Evolutionary conservation across 1,284 basidiomycete genomes (phyloP), one percentile per base, ranked within the genome.

Genomic region (Ceratobasidium theobromae): DNA sequence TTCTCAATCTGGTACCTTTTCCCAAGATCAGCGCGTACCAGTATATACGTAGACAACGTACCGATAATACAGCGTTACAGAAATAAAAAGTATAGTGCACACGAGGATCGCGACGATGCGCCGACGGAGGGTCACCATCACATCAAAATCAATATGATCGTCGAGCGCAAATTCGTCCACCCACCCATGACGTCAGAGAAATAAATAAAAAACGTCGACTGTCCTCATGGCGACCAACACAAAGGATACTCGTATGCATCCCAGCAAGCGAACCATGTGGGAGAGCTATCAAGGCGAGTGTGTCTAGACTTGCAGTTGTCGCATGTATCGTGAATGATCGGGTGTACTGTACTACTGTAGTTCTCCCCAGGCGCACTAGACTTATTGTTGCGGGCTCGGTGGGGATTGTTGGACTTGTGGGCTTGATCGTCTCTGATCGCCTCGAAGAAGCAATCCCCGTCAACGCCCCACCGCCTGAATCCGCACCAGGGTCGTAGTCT

Each of bases 271-370:
- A 11, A 27, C 58, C 2, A 62, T 62, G 58, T 62, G 58, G 58
- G 58, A 62, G 46, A 62, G 58, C 25, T 62, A 62, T 40, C 58
- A 62, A 48, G 30, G 55, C 35, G 9, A 51, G 58, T 16, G 30
- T 4, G 30, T 3, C 18, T 11, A n/a, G n/a, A 30, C 27, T 21
- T 4, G 9, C 8, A 8, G 8, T 38, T 16, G 9, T 38, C 35
- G 35, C 35, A 38, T 38, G 16, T 8, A 38, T 38, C 16, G 16
- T 38, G 8, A 16, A 38, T n/a, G n/a, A n/a, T 32, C 32, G 28
- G 27, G 23, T 45, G 30, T 25, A 46, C 5, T 11, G 18, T 23
- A 28, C 30, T 28, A 32, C 27, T 2, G 23, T 16, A 62, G 58
- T 62, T 2, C 58, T 62, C 12, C 58, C 58, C 12, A 49, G 28